phyloP scores from a whole-genome alignment of 2,329 filamentous ascomycete genomes.

The Ploettnerulaceae sp. region DNA sequence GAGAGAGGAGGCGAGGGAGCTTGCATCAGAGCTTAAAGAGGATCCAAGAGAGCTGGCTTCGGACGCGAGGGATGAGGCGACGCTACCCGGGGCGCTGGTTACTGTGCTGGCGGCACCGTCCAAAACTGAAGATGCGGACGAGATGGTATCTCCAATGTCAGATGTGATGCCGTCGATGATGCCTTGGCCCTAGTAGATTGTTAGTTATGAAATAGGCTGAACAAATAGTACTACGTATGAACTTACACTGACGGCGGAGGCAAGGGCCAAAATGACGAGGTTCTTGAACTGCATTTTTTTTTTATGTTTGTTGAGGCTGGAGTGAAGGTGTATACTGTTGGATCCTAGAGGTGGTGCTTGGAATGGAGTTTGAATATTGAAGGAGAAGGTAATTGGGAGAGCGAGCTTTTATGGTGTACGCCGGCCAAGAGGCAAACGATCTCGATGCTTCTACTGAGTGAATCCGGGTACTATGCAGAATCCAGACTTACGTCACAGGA shows the following conservation, averaged over 20 bases:
- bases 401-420: not conserved
- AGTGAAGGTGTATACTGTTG: not conserved
- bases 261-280: constrained; percentile 26
- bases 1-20: constrained; percentile 10
- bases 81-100: constrained; percentile 4
- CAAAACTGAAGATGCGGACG: constrained; percentile 13
- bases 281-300: constrained; percentile 32
- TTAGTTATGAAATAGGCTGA: not conserved
- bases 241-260: constrained; percentile 23
- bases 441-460: constrained; percentile 3
- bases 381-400: not conserved
- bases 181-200: constrained; percentile 18
- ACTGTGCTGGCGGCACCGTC: not conserved
- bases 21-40: constrained; percentile 9
- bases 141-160: constrained; percentile 3
- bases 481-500: constrained; percentile 5
- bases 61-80: constrained; percentile 12
- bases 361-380: too few relatives aligned
- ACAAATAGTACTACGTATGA: not conserved
- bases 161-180: constrained; percentile 10
- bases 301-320: constrained; percentile 4
- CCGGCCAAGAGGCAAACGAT: not conserved
- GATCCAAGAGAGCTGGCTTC: constrained; percentile 6
- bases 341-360: not conserved
- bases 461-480: constrained; percentile 5